Conservation (phyloP, 108 stramenopile genomes). For the Stephanodiscus minutulus region DNA sequence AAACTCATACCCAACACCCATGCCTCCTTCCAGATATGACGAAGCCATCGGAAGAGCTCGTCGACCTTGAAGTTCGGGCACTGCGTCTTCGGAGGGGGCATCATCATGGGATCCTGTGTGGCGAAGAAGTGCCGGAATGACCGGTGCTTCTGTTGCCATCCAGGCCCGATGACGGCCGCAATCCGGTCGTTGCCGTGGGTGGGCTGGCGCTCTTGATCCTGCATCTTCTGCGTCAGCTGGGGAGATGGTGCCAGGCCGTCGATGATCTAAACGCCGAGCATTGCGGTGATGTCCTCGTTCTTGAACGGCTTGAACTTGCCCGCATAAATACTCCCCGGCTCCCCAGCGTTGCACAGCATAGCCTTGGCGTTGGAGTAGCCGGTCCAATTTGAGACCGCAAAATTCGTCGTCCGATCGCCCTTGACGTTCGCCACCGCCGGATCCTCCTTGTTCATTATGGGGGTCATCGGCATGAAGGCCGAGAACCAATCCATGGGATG, state of each 20-base stretch:
- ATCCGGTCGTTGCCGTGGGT: constrained; percentile 12
- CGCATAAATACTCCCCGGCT: constrained; percentile 6
- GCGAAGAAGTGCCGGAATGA: no score
- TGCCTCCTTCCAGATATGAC: constrained; percentile 3
- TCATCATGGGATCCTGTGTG: no score
- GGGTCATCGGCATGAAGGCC: constrained; percentile 13
- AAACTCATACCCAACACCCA: constrained; percentile 6
- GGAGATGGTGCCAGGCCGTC: constrained; percentile 10
- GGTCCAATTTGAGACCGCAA: constrained; percentile 15
- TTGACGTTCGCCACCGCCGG: neutral
- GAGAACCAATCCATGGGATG: constrained; percentile 18
- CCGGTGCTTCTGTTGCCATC: no score
- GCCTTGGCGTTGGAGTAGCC: constrained; percentile 14
- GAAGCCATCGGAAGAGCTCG: neutral
- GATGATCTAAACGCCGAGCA: constrained; percentile 18
- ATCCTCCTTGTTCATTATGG: constrained; percentile 2
- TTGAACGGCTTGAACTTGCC: neutral
- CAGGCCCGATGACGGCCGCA: neutral
- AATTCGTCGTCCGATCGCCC: constrained; percentile 1
- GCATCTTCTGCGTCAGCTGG: constrained; percentile 1
- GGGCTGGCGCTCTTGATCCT: neutral
- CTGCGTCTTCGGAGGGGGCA: no score
- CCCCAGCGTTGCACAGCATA: constrained; percentile 3
- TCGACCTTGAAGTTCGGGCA: no score
- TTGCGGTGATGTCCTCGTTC: neutral